Evolutionary conservation across 1,284 basidiomycete species (phyloP).

Genomic region (Flammula alnicola): DNA sequence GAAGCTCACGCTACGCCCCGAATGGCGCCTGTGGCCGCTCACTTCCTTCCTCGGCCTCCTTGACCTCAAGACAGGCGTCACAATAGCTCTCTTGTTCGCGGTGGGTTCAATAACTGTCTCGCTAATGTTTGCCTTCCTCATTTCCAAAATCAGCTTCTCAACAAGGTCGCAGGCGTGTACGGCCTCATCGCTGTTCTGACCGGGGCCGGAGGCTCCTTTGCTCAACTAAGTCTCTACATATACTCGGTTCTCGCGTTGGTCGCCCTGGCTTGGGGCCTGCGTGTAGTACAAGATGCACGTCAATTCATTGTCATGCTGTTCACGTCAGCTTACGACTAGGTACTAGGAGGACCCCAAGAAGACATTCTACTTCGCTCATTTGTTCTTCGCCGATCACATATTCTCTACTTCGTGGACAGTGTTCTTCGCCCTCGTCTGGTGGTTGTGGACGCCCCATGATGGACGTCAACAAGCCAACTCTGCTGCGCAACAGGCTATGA

Average conservation of each 20-base stretch:
- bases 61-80: conserved; percentile 90
- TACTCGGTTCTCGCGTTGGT: conserved; percentile 89
- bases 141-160: conserved; percentile 69
- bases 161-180: conserved; percentile 98
- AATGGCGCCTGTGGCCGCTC: conserved; percentile 81
- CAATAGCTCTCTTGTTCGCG: conserved; percentile 84
- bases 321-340: conserved; percentile 13
- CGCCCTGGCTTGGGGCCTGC: conserved; percentile 87
- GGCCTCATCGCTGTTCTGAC: conserved; percentile 91
- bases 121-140: neutral
- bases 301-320: conserved; percentile 10
- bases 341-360: conserved; percentile 86
- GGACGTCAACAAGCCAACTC: conserved; percentile 82
- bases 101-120: conserved; percentile 49
- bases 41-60: conserved; percentile 82
- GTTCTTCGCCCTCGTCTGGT: conserved; percentile 90
- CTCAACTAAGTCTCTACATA: conserved; percentile 90
- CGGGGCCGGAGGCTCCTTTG: conserved; percentile 84
- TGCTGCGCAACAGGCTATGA: conserved; percentile 84
- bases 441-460: conserved; percentile 90
- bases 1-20: conserved; percentile 79
- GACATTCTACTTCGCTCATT: conserved; percentile 88
- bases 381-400: conserved; percentile 92
- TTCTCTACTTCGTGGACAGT: conserved; percentile 92
- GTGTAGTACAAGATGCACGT: conserved; percentile 79